Evolutionary conservation across 2,329 filamentous ascomycete species (phyloP).

Genomic region (Clonostachys solani): DNA sequence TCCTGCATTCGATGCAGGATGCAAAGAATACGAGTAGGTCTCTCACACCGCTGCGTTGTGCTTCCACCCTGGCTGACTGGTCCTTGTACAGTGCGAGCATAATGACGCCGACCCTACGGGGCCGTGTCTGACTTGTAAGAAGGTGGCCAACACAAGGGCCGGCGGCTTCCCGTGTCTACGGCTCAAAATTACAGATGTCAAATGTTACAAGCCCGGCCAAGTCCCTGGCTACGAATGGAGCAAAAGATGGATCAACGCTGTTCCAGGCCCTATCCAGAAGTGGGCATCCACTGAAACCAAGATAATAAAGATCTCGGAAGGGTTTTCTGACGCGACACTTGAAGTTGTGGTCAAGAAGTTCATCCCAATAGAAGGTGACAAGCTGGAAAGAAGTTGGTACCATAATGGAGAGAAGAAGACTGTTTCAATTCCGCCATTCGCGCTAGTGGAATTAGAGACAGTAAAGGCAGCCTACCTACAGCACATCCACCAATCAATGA

Average conservation of each 20-base stretch:
- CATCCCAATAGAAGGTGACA: slow-evolving; percentile 50
- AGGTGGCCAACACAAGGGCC: slow-evolving; percentile 40
- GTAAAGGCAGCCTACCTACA: slow-evolving; percentile 40
- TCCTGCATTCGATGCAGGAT: slow-evolving; percentile 58
- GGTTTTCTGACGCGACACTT: slow-evolving; percentile 43
- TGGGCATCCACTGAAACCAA: slow-evolving; percentile 50
- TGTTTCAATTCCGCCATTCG: slow-evolving; percentile 50
- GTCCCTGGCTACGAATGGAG: slow-evolving; percentile 58
- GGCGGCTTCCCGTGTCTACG: slow-evolving; percentile 53
- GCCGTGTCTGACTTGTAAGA: slow-evolving; percentile 49
- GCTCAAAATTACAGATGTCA: slow-evolving; percentile 56
- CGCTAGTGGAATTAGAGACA: slow-evolving; percentile 49
- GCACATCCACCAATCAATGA: slow-evolving; percentile 44
- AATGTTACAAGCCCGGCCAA: slow-evolving; percentile 53
- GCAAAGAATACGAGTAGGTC: slow-evolving; percentile 56
- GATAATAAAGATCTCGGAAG: slow-evolving; percentile 47
- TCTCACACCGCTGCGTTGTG: background rate
- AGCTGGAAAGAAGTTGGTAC: slow-evolving; percentile 49
- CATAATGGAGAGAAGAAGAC: slow-evolving; percentile 36
- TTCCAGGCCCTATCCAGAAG: slow-evolving; percentile 48
- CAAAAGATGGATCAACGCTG: slow-evolving; percentile 47
- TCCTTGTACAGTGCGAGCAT: slow-evolving; percentile 41
- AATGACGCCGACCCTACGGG: slow-evolving; percentile 41
- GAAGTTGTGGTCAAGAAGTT: slow-evolving; percentile 49
- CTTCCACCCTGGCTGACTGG: background rate